A percentile compares a stretch with the other conserved stretches of the same genome.
phyloP scores from a whole-genome alignment of 164 flowering plant species.

The Tetrastigma voinierianum region DNA sequence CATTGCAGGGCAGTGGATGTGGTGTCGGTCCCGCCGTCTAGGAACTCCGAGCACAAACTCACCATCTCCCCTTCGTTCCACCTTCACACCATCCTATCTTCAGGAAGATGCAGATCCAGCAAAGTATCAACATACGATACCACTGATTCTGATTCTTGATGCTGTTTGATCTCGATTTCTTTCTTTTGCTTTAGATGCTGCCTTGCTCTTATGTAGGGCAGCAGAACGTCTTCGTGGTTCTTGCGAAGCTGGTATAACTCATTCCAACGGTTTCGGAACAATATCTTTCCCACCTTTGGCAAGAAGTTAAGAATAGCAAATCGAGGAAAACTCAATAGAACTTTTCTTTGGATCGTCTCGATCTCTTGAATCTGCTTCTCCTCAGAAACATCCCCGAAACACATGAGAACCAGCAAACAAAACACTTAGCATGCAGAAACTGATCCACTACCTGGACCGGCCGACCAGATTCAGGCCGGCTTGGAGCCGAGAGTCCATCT shows the following conservation, averaged over 20 bases:
- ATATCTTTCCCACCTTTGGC: slow-evolving; percentile 5
- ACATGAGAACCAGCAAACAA: no score
- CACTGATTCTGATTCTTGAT: no score
- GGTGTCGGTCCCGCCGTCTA: slow-evolving; percentile 30
- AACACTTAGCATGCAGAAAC: no score
- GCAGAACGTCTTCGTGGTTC: not conserved
- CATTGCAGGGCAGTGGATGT: slow-evolving; percentile 26
- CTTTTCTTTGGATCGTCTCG: not conserved
- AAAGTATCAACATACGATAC: slow-evolving; percentile 14
- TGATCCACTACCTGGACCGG: no score
- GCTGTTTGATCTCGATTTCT: not conserved
- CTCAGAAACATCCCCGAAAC: no score
- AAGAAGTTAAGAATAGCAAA: slow-evolving; percentile 2
- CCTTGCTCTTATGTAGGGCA: slow-evolving; percentile 1
- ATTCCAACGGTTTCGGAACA: not conserved
- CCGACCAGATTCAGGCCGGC: no score
- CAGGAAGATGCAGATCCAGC: slow-evolving; percentile 10
- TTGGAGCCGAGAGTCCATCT: no score
- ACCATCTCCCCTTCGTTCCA: slow-evolving; percentile 19
- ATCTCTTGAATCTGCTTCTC: no score
- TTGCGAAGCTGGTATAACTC: not conserved
- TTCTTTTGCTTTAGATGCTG: not conserved
- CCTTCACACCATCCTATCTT: slow-evolving; percentile 16
- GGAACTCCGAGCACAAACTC: slow-evolving; percentile 28
- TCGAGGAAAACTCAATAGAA: not conserved